phyloP scores from a whole-genome alignment of 495 filamentous ascomycete species.

The Platismatia glauca region DNA sequence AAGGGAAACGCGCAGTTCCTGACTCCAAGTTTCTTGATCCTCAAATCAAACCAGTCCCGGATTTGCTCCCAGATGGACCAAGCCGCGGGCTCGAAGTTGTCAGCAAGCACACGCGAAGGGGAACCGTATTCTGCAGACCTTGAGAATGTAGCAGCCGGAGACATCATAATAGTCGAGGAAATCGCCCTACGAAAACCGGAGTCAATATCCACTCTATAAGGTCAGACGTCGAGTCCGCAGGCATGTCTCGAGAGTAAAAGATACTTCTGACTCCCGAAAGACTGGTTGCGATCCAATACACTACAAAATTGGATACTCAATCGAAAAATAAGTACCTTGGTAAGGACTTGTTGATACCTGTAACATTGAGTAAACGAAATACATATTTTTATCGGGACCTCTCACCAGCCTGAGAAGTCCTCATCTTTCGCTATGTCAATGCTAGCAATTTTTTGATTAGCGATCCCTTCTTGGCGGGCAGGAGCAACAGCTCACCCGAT shows the following conservation, averaged over 20 bases:
- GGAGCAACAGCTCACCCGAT: constrained; percentile 39
- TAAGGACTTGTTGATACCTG: constrained; percentile 79
- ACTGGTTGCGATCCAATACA: not conserved
- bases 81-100: constrained; percentile 51
- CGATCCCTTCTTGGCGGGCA: not conserved
- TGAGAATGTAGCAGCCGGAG: constrained; percentile 86
- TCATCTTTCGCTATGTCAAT: constrained; percentile 74
- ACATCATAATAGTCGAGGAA: constrained; percentile 94
- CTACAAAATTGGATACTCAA: not conserved
- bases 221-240: not conserved
- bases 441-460: constrained; percentile 25
- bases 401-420: constrained; percentile 78
- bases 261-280: not conserved
- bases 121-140: not conserved
- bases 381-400: not conserved
- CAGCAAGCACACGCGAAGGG: not conserved
- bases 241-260: not conserved
- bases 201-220: not conserved
- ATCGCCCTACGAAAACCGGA: constrained; percentile 45
- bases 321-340: constrained; percentile 41
- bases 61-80: constrained; percentile 93
- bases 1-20: constrained; percentile 93
- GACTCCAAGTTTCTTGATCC: constrained; percentile 82
- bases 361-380: not conserved
- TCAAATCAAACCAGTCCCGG: constrained; percentile 75